Percentiles rank a stretch among this genome's conserved stretches.
phyloP scores from a whole-genome alignment of 768 basidiomycete genomes.

The Hygrocybe punicea region DNA sequence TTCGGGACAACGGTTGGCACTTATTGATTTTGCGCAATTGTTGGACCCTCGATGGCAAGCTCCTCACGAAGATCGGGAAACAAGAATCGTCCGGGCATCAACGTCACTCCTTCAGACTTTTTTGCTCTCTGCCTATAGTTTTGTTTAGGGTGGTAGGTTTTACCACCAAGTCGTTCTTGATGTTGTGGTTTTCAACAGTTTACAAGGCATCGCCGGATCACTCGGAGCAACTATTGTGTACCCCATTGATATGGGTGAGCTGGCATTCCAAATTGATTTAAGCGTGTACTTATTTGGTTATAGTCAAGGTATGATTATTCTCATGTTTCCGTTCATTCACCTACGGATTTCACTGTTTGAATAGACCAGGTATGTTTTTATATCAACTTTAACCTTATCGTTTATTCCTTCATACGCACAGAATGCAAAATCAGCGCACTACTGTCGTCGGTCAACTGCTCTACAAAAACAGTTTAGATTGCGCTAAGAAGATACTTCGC shows the following conservation, averaged over 20 bases:
- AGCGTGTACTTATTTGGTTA: neutral
- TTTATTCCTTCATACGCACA: constrained; percentile 24
- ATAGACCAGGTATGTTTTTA: constrained; percentile 56
- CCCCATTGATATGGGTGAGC: constrained; percentile 86
- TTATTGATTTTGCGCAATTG: constrained; percentile 89
- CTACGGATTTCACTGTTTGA: neutral
- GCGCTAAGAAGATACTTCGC: constrained; percentile 86
- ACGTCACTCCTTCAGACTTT: constrained; percentile 53
- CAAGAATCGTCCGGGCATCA: constrained; percentile 25
- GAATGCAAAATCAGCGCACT: constrained; percentile 97
- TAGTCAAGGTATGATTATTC: constrained; percentile 67
- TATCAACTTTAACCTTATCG: neutral
- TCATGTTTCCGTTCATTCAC: constrained; percentile 1
- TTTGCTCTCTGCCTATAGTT: constrained; percentile 77
- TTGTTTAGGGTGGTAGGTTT: constrained; percentile 71
- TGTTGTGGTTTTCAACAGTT: constrained; percentile 13
- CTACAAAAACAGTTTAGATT: constrained; percentile 96
- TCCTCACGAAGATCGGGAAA: constrained; percentile 54
- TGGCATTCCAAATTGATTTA: neutral
- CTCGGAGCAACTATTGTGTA: constrained; percentile 97
- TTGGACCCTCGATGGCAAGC: constrained; percentile 86
- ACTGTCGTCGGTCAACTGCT: constrained; percentile 95
- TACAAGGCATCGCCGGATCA: constrained; percentile 80
- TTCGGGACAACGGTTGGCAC: constrained; percentile 64
- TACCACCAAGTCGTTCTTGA: neutral